Evolutionary conservation across 257 asterid species (phyloP).

Genomic region (Capsicum rhomboideum): DNA sequence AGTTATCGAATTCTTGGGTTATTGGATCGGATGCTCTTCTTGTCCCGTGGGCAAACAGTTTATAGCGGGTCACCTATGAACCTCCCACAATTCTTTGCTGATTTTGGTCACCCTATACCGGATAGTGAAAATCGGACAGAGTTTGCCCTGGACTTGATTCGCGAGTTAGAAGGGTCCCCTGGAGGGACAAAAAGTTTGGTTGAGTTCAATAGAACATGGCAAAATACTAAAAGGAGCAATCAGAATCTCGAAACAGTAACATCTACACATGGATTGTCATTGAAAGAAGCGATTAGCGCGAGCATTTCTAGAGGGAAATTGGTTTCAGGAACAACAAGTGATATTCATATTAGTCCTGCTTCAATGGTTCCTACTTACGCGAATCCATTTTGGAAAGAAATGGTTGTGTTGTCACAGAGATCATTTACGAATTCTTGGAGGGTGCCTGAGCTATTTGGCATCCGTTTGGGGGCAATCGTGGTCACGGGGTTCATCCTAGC

Average conservation of each 20-base stretch:
- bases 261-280: slow-evolving; percentile 22
- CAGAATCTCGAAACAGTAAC: not conserved
- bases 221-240: slow-evolving; percentile 18
- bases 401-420: slow-evolving; percentile 40
- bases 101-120: slow-evolving; percentile 74
- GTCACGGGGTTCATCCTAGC: slow-evolving; percentile 70
- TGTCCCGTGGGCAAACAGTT: slow-evolving; percentile 68
- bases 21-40: slow-evolving; percentile 51
- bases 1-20: slow-evolving; percentile 62
- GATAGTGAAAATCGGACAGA: slow-evolving; percentile 59
- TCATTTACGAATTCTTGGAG: slow-evolving; percentile 50
- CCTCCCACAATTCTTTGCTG: slow-evolving; percentile 46
- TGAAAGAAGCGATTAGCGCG: slow-evolving; percentile 62
- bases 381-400: slow-evolving; percentile 57
- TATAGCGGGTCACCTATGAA: slow-evolving; percentile 64
- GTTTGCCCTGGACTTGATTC: slow-evolving; percentile 65
- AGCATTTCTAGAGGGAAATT: slow-evolving; percentile 72
- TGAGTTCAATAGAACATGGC: slow-evolving; percentile 65
- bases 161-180: slow-evolving; percentile 61
- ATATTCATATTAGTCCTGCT: slow-evolving; percentile 1
- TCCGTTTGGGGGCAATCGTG: slow-evolving; percentile 39
- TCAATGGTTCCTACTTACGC: slow-evolving; percentile 52
- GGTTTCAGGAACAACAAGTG: slow-evolving; percentile 42
- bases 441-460: slow-evolving; percentile 64
- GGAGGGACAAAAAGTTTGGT: slow-evolving; percentile 62